Conservation (phyloP, 805 yeast species). For the Ogataea minuta region DNA sequence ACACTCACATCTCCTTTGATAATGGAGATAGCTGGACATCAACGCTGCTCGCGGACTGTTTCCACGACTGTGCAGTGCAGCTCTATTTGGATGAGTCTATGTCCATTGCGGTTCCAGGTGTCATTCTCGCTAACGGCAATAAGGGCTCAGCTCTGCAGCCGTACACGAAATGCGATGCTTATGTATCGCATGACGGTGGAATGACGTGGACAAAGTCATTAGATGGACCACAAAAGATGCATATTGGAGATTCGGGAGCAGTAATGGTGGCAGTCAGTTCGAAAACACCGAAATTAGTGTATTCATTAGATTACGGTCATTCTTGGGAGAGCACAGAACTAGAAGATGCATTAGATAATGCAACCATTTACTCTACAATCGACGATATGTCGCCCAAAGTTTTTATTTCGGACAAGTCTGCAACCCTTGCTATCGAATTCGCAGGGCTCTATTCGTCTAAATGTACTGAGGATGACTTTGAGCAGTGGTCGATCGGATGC, state of each 20-base stretch:
- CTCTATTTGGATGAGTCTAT: conserved; percentile 35
- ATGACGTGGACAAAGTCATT: conserved; percentile 54
- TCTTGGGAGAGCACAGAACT: conserved; percentile 51
- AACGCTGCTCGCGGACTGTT: conserved; percentile 11
- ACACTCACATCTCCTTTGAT: conserved; percentile 18
- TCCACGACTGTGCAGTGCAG: conserved; percentile 24
- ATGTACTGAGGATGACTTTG: conserved; percentile 48
- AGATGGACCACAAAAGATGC: conserved; percentile 52
- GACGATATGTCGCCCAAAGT: conserved; percentile 67
- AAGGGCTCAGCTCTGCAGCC: conserved; percentile 29
- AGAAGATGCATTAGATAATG: conserved; percentile 41
- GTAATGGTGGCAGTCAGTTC: conserved; percentile 53
- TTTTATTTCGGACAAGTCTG: conserved; percentile 29
- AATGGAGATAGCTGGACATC: conserved; percentile 18
- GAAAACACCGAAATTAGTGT: conserved; percentile 39
- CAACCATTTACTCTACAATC: conserved; percentile 49
- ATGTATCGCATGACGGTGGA: conserved; percentile 69
- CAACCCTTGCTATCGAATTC: conserved; percentile 52
- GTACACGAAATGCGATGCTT: conserved; percentile 43
- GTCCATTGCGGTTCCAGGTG: conserved; percentile 39
- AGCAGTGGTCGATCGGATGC: conserved; percentile 50
- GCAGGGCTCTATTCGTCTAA: conserved; percentile 26
- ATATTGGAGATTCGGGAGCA: conserved; percentile 73
- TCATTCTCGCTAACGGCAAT: conserved; percentile 44
- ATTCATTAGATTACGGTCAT: conserved; percentile 64